Conservation (phyloP, 768 basidiomycete species). For the Termitomyces sp. region DNA sequence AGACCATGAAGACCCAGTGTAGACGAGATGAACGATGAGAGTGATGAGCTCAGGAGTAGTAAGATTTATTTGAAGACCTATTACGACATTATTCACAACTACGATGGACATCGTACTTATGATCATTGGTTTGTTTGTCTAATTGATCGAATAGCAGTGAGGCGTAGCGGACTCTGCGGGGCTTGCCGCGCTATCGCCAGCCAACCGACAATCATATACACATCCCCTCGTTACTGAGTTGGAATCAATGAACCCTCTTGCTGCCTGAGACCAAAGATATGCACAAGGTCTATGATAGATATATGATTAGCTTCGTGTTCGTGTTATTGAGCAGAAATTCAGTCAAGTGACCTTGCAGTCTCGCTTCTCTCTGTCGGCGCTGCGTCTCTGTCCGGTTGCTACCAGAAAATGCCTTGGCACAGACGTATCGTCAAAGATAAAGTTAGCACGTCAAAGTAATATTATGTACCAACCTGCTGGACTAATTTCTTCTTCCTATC, state of each 20-base stretch:
- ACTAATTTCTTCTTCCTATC: slow-evolving; percentile 78
- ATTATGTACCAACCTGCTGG: slow-evolving; percentile 51
- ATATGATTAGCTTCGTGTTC: not conserved
- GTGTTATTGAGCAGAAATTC: not conserved
- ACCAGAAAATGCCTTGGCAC: slow-evolving; percentile 73
- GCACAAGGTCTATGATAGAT: slow-evolving; percentile 45
- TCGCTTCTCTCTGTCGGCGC: slow-evolving; percentile 73
- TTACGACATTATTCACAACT: too few species aligned
- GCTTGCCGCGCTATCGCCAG: too few species aligned
- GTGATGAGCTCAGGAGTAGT: too few species aligned
- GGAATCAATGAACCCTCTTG: not conserved
- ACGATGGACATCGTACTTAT: too few species aligned
- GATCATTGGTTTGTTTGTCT: too few species aligned
- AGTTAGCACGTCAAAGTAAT: not conserved
- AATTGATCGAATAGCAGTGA: too few species aligned
- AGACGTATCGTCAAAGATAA: not conserved
- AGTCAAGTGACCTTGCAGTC: slow-evolving; percentile 59
- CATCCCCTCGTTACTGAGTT: not conserved
- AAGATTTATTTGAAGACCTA: too few species aligned
- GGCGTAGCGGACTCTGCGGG: too few species aligned
- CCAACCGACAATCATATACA: too few species aligned
- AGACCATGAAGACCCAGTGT: too few species aligned
- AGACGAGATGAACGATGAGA: too few species aligned
- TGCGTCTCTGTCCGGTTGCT: slow-evolving; percentile 71
- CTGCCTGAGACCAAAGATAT: slow-evolving; percentile 45